Evolutionary conservation across 2,329 filamentous ascomycete species (phyloP).

Genomic region (Colletotrichum spinosum): DNA sequence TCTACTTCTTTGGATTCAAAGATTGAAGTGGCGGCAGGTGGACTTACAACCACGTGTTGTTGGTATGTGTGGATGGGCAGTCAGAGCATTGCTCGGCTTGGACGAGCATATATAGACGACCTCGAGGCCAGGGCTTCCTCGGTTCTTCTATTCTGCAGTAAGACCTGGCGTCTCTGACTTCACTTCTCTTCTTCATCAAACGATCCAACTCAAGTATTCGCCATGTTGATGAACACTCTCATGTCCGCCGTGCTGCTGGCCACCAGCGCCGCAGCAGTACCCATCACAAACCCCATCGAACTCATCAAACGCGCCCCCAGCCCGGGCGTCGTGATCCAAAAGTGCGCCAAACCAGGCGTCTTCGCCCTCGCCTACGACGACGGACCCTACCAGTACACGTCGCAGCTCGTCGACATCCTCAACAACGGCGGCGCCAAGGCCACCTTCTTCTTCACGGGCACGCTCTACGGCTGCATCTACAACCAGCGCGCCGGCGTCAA

Average conservation of each 20-base stretch:
- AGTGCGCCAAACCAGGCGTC: constrained; percentile 56
- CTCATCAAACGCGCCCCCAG: constrained; percentile 54
- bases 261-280: constrained; percentile 44
- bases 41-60: constrained; percentile 10
- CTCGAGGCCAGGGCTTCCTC: background rate
- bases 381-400: constrained; percentile 62
- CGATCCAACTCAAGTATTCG: background rate
- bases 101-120: constrained; percentile 21
- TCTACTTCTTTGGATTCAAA: constrained; percentile 4
- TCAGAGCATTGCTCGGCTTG: background rate
- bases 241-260: constrained; percentile 43
- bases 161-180: constrained; percentile 5
- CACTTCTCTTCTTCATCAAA: background rate
- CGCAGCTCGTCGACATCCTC: constrained; percentile 61
- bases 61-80: too few species aligned
- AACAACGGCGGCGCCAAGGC: constrained; percentile 60
- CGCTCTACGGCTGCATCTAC: constrained; percentile 63
- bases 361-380: constrained; percentile 67
- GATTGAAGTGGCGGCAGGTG: constrained; percentile 31
- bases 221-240: constrained; percentile 40
- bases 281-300: constrained; percentile 50
- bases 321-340: constrained; percentile 57
- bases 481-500: constrained; percentile 64
- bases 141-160: background rate
- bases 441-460: constrained; percentile 66